Percentiles rank a stretch among this genome's conserved stretches.
phyloP scores from a whole-genome alignment of 768 basidiomycete genomes.

The Cyclocybe cylindracea region DNA sequence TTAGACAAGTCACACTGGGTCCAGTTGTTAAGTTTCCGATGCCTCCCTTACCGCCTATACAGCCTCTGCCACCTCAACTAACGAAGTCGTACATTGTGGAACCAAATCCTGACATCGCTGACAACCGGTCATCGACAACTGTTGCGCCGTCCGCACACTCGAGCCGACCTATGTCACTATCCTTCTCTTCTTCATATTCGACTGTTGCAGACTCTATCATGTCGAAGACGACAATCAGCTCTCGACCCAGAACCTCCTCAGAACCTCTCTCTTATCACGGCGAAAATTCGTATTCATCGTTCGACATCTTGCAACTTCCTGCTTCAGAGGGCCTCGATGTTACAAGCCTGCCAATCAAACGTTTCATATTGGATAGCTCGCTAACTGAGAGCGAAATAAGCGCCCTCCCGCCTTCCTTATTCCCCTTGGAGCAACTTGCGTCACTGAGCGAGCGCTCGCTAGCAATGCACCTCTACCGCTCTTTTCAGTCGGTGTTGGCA shows the following conservation, averaged over 20 bases:
- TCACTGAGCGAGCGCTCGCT: slow-evolving; percentile 58
- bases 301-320: slow-evolving; percentile 9
- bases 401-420: slow-evolving; percentile 33
- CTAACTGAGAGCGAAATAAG: slow-evolving; percentile 42
- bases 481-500: slow-evolving; percentile 61
- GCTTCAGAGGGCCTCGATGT: slow-evolving; percentile 6
- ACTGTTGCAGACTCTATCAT: slow-evolving; percentile 36
- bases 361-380: slow-evolving; percentile 49
- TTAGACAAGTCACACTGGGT: slow-evolving; percentile 61
- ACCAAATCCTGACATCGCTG: slow-evolving; percentile 32
- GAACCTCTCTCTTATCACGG: slow-evolving; percentile 31
- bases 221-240: slow-evolving; percentile 23
- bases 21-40: slow-evolving; percentile 67
- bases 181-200: slow-evolving; percentile 52
- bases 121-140: slow-evolving; percentile 35
- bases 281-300: slow-evolving; percentile 20
- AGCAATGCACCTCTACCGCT: slow-evolving; percentile 70
- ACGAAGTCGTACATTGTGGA: slow-evolving; percentile 39
- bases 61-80: slow-evolving; percentile 51
- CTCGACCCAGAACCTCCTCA: slow-evolving; percentile 29
- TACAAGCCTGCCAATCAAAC: slow-evolving; percentile 28
- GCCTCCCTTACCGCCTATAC: slow-evolving; percentile 68
- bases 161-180: slow-evolving; percentile 47
- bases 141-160: slow-evolving; percentile 32
- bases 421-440: slow-evolving; percentile 43